Conservation (phyloP, 1,284 basidiomycete species). For the Ustanciosporium gigantosporum region DNA sequence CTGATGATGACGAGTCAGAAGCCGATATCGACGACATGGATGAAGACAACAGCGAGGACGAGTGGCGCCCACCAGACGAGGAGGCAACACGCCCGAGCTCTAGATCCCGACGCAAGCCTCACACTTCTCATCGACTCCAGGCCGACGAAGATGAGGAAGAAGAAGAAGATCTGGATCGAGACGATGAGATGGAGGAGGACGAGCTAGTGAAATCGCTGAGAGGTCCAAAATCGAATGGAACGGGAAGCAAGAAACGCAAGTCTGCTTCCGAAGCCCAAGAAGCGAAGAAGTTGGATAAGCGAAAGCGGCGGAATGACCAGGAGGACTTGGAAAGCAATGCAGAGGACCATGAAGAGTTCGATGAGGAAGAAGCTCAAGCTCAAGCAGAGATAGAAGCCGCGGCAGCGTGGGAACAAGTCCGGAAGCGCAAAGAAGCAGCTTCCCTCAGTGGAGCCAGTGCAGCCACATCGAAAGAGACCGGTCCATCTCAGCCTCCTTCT, state of each 20-base stretch:
- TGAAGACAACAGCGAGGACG: conserved; percentile 1
- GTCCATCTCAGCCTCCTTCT: conserved; percentile 3
- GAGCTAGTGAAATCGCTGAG: background rate
- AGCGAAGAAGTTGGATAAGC: background rate
- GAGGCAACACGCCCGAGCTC: background rate
- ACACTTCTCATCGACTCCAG: background rate
- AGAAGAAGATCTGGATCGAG: conserved; percentile 21
- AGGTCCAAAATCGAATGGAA: background rate
- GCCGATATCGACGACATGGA: background rate
- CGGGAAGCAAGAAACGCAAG: conserved; percentile 8
- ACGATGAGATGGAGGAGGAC: background rate
- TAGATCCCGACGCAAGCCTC: background rate
- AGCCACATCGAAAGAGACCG: background rate
- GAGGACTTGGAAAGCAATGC: too few relatives aligned
- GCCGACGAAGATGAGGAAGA: conserved; percentile 11
- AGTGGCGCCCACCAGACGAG: conserved; percentile 1
- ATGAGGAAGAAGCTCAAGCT: conserved; percentile 8
- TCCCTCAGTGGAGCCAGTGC: background rate
- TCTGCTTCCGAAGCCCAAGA: background rate
- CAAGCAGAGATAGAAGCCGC: conserved; percentile 31
- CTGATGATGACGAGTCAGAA: background rate
- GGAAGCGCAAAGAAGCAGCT: conserved; percentile 18
- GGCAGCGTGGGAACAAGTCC: conserved; percentile 26
- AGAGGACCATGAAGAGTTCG: conserved; percentile 1
- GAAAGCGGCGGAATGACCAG: background rate